Evolutionary conservation across 1,284 basidiomycete genomes (phyloP), one percentile per base, ranked within the genome.

Genomic region (Cutaneotrichosporon cavernicola): DNA sequence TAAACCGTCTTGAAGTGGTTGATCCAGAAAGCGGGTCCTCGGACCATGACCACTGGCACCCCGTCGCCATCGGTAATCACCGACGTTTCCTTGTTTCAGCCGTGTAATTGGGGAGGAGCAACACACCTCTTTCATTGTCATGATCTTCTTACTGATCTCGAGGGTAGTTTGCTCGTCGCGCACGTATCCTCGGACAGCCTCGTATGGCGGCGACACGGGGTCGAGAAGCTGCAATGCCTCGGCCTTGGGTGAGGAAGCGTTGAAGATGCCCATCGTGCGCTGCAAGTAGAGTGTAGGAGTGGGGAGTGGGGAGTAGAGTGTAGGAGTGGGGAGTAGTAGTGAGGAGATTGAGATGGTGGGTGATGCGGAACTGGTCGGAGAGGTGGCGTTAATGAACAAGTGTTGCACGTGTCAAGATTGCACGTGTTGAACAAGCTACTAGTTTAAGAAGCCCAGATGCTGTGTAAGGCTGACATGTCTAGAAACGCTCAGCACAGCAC

Each of bases 151-250:
- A 13, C 14, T 40, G 34, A 56, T 38, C 36, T 38, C 34, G 21
- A 56, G 34, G 22, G 55, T 56, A 8, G n/a, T 40, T 21, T 56
- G 55, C 34, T 56, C 55, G 6, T 32, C 13, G 31, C 55, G 55
- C 2, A 21, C 32, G 55, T 40, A 56, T 13, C 38, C 36, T 2
- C 36, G 36, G 11, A 56, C n/a, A 10, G 30, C 22, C 21, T 40
- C 34, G 21, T 38, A 40, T 5, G 55, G 55, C 4, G 55, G 55
- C 22, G n/a, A 21, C 8, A 56, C 36, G 36, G 55, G 55, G 34
- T 56, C 55, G 55, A 56, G 55, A 11, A 56, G 34, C 6, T 34
- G 55, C 8, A 56, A 16, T 1, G 55, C n/a, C 9, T 11, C 36
- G 36, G 55, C n/a, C n/a, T 38, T 18, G 32, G 50, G 50, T 7